These are phyloP conservation scores for Pseudogymnoascus sp. DNA, from an alignment of 2,329 filamentous ascomycete species.

Conservation along the genomic window DNA sequence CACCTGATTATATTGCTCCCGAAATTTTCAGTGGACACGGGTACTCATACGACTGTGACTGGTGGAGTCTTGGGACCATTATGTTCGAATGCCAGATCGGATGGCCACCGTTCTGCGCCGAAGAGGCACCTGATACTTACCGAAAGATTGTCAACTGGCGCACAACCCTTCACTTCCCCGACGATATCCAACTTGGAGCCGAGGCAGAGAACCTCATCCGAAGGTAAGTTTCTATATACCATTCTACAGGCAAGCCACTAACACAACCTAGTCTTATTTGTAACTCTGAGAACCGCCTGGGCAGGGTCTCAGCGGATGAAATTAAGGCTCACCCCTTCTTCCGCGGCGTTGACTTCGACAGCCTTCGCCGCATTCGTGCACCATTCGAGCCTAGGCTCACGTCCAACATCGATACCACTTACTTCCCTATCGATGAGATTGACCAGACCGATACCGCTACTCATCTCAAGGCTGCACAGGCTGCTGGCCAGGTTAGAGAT, in stretches of 20 bases:
- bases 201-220: conserved; percentile 90
- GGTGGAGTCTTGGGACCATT: conserved; percentile 98
- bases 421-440: conserved; percentile 98
- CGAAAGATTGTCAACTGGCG: conserved; percentile 99
- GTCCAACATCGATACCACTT: conserved; percentile 91
- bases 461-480: conserved; percentile 67
- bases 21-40: conserved; percentile 97
- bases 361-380: conserved; percentile 82
- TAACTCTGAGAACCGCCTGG: conserved; percentile 86
- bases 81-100: conserved; percentile 99
- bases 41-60: conserved; percentile 95
- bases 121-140: conserved; percentile 96
- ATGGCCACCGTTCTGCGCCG: conserved; percentile 97
- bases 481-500: conserved; percentile 50
- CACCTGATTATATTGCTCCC: conserved; percentile 95
- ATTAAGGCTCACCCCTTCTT: conserved; percentile 96
- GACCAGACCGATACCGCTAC: conserved; percentile 92
- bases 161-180: conserved; percentile 90
- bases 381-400: conserved; percentile 92
- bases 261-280: conserved; percentile 65
- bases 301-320: conserved; percentile 76
- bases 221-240: conserved; percentile 49
- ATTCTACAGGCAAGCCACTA: conserved; percentile 6
- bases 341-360: conserved; percentile 91
- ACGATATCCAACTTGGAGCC: conserved; percentile 78